Evolutionary conservation across 805 yeast species (phyloP).

Genomic region (Wickerhamomyces kurtzmanii): DNA sequence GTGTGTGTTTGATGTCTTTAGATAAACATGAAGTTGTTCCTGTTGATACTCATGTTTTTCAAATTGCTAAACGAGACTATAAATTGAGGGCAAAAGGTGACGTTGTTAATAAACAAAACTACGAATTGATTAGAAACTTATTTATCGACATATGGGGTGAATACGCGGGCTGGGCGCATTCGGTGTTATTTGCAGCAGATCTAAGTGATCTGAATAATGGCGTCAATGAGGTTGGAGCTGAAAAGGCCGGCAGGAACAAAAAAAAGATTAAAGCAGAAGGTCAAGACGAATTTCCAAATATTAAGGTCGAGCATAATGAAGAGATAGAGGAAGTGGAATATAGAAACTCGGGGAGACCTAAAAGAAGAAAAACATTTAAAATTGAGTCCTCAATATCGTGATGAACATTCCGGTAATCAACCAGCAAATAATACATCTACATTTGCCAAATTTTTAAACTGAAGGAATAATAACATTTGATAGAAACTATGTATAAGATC

Average conservation of each 20-base stretch:
- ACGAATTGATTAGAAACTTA: constrained; percentile 39
- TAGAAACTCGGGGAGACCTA: no score
- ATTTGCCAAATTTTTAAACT: no score
- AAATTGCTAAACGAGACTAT: constrained; percentile 80
- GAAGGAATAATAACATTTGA: no score
- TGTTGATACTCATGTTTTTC: constrained; percentile 90
- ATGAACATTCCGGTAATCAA: no score
- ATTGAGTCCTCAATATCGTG: no score
- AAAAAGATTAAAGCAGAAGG: constrained; percentile 10
- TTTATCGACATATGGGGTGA: constrained; percentile 73
- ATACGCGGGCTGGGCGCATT: constrained; percentile 98
- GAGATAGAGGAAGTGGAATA: constrained; percentile 3
- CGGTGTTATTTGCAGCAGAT: constrained; percentile 85
- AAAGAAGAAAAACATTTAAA: no score
- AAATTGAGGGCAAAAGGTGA: constrained; percentile 31
- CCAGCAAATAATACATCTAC: no score
- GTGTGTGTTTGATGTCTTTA: constrained; percentile 86
- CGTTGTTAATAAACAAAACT: constrained; percentile 18
- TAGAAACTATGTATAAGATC: no score
- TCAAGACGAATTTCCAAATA: constrained; percentile 1
- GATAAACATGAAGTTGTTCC: constrained; percentile 87
- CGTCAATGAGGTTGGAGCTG: constrained; percentile 25
- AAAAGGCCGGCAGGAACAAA: no score
- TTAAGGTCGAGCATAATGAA: constrained; percentile 2
- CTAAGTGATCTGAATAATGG: constrained; percentile 65